Evolutionary conservation across 495 filamentous ascomycete species (phyloP).

Genomic region (Cercophora scortea): DNA sequence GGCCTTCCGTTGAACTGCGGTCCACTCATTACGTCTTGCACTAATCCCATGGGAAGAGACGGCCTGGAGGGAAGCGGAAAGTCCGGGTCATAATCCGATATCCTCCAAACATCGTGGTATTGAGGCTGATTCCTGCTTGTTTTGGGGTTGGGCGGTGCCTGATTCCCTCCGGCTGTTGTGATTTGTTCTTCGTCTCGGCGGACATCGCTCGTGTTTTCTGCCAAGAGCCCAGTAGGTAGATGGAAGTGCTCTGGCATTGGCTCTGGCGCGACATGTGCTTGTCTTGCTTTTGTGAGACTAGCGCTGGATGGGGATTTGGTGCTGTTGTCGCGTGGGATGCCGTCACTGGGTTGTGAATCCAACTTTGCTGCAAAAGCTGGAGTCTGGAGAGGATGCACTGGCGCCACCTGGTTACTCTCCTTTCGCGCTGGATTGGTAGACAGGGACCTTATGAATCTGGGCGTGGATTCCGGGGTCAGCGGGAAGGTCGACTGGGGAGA

Average conservation of each 20-base stretch:
- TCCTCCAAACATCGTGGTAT: constrained; percentile 9
- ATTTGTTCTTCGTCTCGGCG: background rate
- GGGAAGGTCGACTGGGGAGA: no score
- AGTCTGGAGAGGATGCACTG: no score
- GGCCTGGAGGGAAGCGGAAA: constrained; percentile 5
- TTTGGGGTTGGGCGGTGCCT: no score
- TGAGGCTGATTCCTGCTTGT: background rate
- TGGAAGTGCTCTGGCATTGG: background rate
- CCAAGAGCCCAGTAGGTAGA: background rate
- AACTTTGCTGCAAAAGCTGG: no score
- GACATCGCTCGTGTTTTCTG: background rate
- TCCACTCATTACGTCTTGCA: background rate
- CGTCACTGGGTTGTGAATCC: no score
- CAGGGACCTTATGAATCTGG: no score
- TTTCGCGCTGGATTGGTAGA: no score
- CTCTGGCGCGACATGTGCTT: background rate
- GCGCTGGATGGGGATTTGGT: background rate
- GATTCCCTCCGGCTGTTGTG: background rate
- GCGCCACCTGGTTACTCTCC: no score
- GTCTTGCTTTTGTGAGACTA: background rate
- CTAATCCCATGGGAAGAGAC: background rate
- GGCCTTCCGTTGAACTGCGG: constrained; percentile 7
- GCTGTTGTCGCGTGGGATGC: no score
- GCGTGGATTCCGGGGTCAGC: no score
- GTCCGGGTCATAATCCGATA: constrained; percentile 10